Base-by-base conservation (phyloP, 176 grass and related monocot genomes). In the Leersia perrieri region DNA sequence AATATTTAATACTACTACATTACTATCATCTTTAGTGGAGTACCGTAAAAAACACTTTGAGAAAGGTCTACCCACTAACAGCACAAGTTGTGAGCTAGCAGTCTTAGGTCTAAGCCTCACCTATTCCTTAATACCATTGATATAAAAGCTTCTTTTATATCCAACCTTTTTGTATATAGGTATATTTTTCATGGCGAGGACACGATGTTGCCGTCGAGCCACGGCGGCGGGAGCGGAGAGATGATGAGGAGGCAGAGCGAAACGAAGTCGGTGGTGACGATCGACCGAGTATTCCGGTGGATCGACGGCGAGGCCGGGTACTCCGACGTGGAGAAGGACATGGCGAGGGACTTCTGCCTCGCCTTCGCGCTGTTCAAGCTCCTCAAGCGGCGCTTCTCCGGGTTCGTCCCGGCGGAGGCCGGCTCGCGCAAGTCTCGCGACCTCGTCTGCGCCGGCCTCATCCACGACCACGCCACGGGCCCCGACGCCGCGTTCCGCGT, bases 121-220 rank as follows among this genome's bases (percentile, higher is more conserved):
- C n/a, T n/a, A n/a, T n/a, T n/a, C n/a, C n/a, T n/a, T n/a, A n/a
- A n/a, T n/a, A n/a, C n/a, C n/a, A n/a, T n/a, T n/a, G n/a, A n/a
- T n/a, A n/a, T n/a, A n/a, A n/a, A n/a, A n/a, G n/a, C n/a, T n/a
- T n/a, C n/a, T n/a, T n/a, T n/a, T n/a, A n/a, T n/a, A n/a, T n/a
- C n/a, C n/a, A n/a, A n/a, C n/a, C n/a, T n/a, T n/a, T n/a, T n/a
- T n/a, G n/a, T n/a, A n/a, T 89, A 86, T 80, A 80, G 2, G 57
- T 92, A 92, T 60, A 74, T 92, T 63, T 85, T 92, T 69, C 83
- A 92, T 75, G 90, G 83, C 38, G 90, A 89, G 70, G 90, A 74
- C 22, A 42, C 60, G 31, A 82, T 69, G 82, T 13, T 60, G 49
- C 66, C 67, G 20, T 53, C 74, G 16, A 58, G 28, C n/a, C 81